These are phyloP conservation scores for Solanum medicagineum DNA, from an alignment of 257 asterid species.

Conservation along the genomic window DNA sequence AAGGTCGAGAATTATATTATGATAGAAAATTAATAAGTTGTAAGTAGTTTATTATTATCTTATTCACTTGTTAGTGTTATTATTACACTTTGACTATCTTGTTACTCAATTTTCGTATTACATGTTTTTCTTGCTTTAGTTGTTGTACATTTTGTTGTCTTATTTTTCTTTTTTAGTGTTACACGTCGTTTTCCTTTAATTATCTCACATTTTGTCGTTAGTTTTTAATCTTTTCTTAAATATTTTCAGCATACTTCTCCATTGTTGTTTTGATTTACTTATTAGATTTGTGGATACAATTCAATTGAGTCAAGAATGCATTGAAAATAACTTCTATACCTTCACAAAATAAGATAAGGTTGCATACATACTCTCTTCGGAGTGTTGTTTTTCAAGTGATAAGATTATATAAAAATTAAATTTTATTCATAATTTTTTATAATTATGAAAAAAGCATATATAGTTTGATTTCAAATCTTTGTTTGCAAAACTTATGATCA, in stretches of 20 bases:
- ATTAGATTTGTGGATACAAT: too few relatives aligned
- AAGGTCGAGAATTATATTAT: neutral
- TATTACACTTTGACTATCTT: too few relatives aligned
- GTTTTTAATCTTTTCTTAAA: too few relatives aligned
- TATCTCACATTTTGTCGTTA: too few relatives aligned
- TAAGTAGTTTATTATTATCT: neutral
- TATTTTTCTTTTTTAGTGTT: too few relatives aligned
- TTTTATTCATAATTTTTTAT: neutral
- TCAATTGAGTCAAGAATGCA: neutral
- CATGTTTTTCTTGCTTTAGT: too few relatives aligned
- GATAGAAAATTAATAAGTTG: neutral
- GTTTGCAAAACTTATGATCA: neutral
- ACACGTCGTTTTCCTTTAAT: too few relatives aligned
- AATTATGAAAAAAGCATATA: neutral
- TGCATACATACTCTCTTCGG: fast-evolving
- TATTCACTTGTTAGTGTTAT: neutral
- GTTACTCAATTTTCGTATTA: too few relatives aligned
- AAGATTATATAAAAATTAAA: neutral
- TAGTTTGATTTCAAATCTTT: neutral
- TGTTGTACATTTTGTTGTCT: too few relatives aligned
- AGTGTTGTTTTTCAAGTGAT: neutral
- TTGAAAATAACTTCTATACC: neutral
- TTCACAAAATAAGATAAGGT: neutral
- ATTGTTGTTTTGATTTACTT: too few relatives aligned
- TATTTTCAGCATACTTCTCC: too few relatives aligned